Base-by-base conservation (phyloP, 176 grass and related monocot species). In the Ensete glaucum region DNA sequence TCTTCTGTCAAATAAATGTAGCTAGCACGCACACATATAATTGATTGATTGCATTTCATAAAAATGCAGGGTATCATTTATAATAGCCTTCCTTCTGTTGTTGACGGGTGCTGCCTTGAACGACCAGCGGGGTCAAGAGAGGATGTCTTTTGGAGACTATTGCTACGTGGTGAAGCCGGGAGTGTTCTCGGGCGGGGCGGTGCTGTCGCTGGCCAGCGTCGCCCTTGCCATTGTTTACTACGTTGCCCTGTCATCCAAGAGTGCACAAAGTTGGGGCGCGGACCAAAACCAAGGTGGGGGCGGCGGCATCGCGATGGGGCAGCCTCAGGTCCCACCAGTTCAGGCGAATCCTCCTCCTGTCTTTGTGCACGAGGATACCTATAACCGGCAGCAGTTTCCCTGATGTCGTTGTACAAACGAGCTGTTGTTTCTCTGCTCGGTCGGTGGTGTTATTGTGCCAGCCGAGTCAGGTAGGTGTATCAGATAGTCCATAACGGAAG, bases 141-240 rank as follows among this genome's bases (percentile, higher is more conserved):
- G 89, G 69, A 94, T 99, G 91, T 94, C 94, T 58, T 99, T 99
- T 1, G 88, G 90, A 25, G 84, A 81, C 78, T 91, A 84, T 71
- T 99, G 95, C 78, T 99, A 94, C 15, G 90, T 94, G 0, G 91
- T 99, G 77, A 99, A 99, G 78, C 88, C 95, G 0, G 95, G 95
- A 54, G 95, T 99, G 68, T 99, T 99, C 81, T 91, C 95, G 0
- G 86, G 91, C 10, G 95, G 91, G 60, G 84, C 90, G 1, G 91
- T 99, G 73, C 71, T 99, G 10, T 87, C 95, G 43, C 91, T 99
- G 6, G 91, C 27, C 1, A 85, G 78, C 17, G 17, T 81, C 1
- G 71, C 48, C 0, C 72, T 85, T 17, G 78, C 78, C 11, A 72
- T 85, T 14, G 43, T 71, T 52, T 85, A 81, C 64, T 81, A 81